Conservation (phyloP, 768 basidiomycete species). For the Mycena indigotica region DNA sequence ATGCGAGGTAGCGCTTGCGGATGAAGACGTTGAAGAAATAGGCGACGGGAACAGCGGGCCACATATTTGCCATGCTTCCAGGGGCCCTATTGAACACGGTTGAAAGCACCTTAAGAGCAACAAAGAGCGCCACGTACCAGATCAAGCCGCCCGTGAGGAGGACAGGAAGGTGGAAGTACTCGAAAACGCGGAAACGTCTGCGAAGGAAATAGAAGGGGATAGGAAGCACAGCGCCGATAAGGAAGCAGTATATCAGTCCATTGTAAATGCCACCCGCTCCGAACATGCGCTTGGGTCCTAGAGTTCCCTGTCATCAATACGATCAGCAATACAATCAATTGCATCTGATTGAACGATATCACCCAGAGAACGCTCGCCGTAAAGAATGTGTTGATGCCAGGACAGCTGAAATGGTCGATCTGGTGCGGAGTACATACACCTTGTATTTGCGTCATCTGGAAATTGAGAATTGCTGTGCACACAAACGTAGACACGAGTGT, state of each 20-base stretch:
- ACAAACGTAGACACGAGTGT: constrained; percentile 37
- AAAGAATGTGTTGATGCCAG: constrained; percentile 41
- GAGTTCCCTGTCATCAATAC: constrained; percentile 22
- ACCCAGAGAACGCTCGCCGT: constrained; percentile 37
- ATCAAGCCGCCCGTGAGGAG: constrained; percentile 28
- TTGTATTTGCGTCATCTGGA: constrained; percentile 32
- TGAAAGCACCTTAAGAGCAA: not conserved
- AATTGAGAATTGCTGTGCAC: constrained; percentile 30
- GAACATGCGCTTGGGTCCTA: constrained; percentile 39
- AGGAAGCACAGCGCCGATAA: constrained; percentile 37
- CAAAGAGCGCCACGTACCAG: not conserved
- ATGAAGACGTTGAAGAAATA: constrained; percentile 31
- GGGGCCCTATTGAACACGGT: constrained; percentile 19
- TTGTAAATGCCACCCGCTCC: constrained; percentile 35
- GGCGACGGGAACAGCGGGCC: constrained; percentile 27
- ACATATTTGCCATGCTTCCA: constrained; percentile 23
- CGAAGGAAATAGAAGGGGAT: constrained; percentile 35
- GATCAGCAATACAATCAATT: constrained; percentile 21
- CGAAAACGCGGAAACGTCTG: constrained; percentile 27
- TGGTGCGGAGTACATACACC: constrained; percentile 38
- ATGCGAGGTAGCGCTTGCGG: constrained; percentile 26
- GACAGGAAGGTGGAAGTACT: constrained; percentile 37
- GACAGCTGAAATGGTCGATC: constrained; percentile 37
- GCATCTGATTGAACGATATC: not conserved
- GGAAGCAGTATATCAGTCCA: constrained; percentile 28